Evolutionary conservation across 495 filamentous ascomycete genomes (phyloP).

Genomic region (Letharia lupina): DNA sequence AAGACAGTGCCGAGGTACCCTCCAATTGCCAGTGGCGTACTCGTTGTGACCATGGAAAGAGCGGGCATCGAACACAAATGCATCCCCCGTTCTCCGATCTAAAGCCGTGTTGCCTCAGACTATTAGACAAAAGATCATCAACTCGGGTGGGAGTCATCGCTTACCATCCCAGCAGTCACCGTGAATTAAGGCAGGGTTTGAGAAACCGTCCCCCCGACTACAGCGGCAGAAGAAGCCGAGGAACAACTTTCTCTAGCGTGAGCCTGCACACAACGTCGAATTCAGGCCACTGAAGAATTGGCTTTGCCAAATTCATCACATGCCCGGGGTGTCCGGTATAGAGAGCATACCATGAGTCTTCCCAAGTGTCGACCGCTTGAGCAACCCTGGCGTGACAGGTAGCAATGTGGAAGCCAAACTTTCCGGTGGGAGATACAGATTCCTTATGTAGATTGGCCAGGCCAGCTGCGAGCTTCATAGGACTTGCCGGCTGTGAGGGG

Average conservation of each 20-base stretch:
- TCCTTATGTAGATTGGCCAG: constrained; percentile 38
- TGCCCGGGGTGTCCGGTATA: constrained; percentile 32
- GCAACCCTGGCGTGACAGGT: constrained; percentile 43
- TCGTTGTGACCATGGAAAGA: constrained; percentile 46
- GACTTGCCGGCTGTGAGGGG: constrained; percentile 29
- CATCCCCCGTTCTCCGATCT: constrained; percentile 28
- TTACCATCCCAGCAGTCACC: constrained; percentile 40
- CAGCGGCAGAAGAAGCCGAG: constrained; percentile 34
- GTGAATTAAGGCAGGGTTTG: constrained; percentile 37
- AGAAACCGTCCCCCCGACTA: constrained; percentile 34
- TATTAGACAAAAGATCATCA: neutral
- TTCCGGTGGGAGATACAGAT: constrained; percentile 38
- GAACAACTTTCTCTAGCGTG: constrained; percentile 34
- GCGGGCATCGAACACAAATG: constrained; percentile 41
- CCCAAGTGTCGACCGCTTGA: constrained; percentile 34
- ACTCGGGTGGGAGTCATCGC: neutral
- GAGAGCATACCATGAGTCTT: constrained; percentile 41
- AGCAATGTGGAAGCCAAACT: constrained; percentile 45
- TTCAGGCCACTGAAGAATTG: constrained; percentile 24
- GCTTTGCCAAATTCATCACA: constrained; percentile 28
- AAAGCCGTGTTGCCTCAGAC: constrained; percentile 32
- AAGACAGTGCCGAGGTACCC: constrained; percentile 25
- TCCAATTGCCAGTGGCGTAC: constrained; percentile 25
- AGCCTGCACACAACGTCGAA: constrained; percentile 24
- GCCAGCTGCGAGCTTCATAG: constrained; percentile 31